Base-by-base conservation (phyloP, 1,284 basidiomycete genomes). In the Apiotrichum brassicae region DNA sequence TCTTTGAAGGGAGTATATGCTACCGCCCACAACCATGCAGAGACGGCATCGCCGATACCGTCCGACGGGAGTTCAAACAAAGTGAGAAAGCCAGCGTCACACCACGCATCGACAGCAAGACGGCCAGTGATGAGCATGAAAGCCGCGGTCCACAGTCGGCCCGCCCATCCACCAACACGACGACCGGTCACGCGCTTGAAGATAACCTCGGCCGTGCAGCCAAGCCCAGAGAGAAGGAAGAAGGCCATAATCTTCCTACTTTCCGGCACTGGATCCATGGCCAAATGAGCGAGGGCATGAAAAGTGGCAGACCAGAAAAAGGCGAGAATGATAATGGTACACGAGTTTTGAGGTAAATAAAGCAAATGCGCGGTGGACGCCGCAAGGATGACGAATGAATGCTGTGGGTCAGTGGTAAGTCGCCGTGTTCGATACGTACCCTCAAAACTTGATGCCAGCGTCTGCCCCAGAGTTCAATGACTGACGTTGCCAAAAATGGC, bases 391-490 rank as follows among this genome's bases (percentile, higher is more conserved):
- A 63, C 43, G 54, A 69, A 64, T n/a, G 62, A 58, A 46, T 66
- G 63, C 66, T 65, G 46, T 25, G 39, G 46, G 33, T 38, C 13
- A 23, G 42, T 18, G 2, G 8, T 3, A 24, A 16, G 26, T n/a
- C 6, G 13, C 13, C 24, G 9, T 16, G 23, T 18, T 13, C 40
- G 22, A 18, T 3, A 18, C 35, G 24, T 12, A 44, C 34, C 14
- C 33, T 19, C n/a, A 53, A 20, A 12, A 51, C 49, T 60, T 68
- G 64, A 55, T 72, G 70, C 70, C 70, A 72, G 38, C 70, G 43
- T 43, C 53, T 57, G 2, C 70, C 67, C 70, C 70, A 72, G 34
- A 70, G 56, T 19, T 70, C 63, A 37, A 68, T 43, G 36, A 72
- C 25, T 48, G 65, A 67, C 42, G 64, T 65, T 4, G 63, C 56